Evolutionary conservation across 306 rosid species (phyloP).

Genomic region (Dryas alaskensis): DNA sequence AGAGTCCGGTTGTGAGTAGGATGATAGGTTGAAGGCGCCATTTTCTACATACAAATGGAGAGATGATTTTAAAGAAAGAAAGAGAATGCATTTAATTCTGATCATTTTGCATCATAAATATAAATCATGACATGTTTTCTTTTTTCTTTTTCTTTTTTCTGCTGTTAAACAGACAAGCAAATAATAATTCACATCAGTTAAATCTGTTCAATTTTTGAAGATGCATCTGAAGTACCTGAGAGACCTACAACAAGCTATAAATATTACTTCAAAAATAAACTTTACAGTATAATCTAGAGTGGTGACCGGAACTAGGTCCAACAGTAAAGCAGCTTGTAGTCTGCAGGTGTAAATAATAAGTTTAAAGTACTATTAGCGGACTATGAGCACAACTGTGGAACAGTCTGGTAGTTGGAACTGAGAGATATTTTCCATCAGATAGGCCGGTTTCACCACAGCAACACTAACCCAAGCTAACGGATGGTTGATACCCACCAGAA

Average conservation of each 20-base stretch:
- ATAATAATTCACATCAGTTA: neutral
- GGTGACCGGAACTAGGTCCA: neutral
- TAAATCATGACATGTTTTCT: neutral
- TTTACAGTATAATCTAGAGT: neutral
- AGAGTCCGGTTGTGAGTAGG: conserved; percentile 73
- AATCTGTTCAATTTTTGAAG: neutral
- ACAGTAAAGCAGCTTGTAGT: neutral
- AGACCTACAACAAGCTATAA: neutral
- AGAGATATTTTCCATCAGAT: neutral
- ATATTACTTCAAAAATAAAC: neutral
- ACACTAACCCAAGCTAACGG: conserved; percentile 5
- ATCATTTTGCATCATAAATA: neutral
- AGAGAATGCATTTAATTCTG: neutral
- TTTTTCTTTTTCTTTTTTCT: neutral
- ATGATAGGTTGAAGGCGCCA: conserved; percentile 71
- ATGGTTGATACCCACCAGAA: neutral
- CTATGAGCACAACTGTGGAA: neutral
- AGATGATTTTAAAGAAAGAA: conserved; percentile 17
- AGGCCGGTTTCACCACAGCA: neutral
- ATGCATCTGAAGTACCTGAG: neutral
- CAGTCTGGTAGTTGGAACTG: neutral
- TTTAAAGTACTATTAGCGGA: neutral
- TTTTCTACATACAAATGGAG: conserved; percentile 48
- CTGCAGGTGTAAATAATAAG: neutral
- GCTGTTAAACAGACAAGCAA: neutral